Evolutionary conservation across 495 filamentous ascomycete genomes (phyloP), one percentile per base, ranked within the genome.

Genomic region (Aspergillus avenaceus): DNA sequence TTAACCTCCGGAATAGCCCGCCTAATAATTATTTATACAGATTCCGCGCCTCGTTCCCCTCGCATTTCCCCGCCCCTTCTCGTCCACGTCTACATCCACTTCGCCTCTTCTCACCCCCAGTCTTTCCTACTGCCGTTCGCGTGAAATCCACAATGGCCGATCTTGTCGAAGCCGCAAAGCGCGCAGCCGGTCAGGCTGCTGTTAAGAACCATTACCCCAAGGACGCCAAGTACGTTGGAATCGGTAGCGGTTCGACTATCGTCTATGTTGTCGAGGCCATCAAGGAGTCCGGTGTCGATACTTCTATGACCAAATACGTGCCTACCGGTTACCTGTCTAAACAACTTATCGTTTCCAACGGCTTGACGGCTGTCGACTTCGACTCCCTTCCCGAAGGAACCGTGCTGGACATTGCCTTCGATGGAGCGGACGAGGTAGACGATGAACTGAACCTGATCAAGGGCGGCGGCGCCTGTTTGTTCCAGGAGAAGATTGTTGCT

Each of bases 401-500:
- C 14, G 59, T 74, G 13, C 75, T 93, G 44, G 91, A 96, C 60
- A 84, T 97, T 24, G 84, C 84, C 25, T 97, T 97, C 59, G 92
- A 97, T 69, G 92, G 93, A 29, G 95, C 93, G 19, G 93, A 98
- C 65, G 93, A 98, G 74, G 90, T 98, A 23, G 93, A 98, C 66
- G 88, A 88, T 19, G 88, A 91, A 31, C 69, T 98, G 45, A 98
- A 97, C 70, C 88, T 90, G 62, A 96, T 98, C 71, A 98, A 98
- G 73, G 93, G 93, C 38, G 93, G 93, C 13, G 93, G 93, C 37
- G 93, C 91, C 23, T 98, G 95, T 69, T 71, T 97, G 50, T 97
- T 95, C 77, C 95, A 97, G 71, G 93, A 98, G 75, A 98, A 98
- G 74, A 74, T 98, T 19, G 92, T 98, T 12, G 91, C 91, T 3